Conservation (phyloP, 2,329 filamentous ascomycete species). For the Westerdykella ornata region DNA sequence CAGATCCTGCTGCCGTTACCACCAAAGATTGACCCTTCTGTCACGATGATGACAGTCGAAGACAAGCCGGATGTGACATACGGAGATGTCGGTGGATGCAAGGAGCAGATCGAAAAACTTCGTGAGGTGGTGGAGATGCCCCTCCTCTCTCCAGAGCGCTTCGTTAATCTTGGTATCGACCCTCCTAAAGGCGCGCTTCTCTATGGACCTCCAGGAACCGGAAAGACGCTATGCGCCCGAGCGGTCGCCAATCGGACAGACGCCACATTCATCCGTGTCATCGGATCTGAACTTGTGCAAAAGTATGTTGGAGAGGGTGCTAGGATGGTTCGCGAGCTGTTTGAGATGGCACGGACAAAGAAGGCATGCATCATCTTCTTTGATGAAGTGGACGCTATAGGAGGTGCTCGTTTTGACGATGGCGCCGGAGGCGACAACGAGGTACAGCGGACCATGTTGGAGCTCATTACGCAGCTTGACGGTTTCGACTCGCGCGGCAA, state of each 20-base stretch:
- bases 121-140: slow-evolving; percentile 99
- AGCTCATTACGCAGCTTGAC: slow-evolving; percentile 93
- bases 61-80: slow-evolving; percentile 99
- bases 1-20: slow-evolving; percentile 94
- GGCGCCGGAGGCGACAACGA: slow-evolving; percentile 96
- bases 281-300: slow-evolving; percentile 94
- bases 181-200: slow-evolving; percentile 95
- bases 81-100: slow-evolving; percentile 96
- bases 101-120: slow-evolving; percentile 99
- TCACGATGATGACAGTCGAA: slow-evolving; percentile 99
- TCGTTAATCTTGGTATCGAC: slow-evolving; percentile 98
- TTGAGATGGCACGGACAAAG: slow-evolving; percentile 99
- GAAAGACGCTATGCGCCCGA: slow-evolving; percentile 95
- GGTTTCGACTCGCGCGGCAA: slow-evolving; percentile 95
- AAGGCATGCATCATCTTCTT: slow-evolving; percentile 99
- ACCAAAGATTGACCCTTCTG: slow-evolving; percentile 96
- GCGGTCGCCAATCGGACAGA: slow-evolving; percentile 97
- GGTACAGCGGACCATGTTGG: slow-evolving; percentile 95
- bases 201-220: slow-evolving; percentile 95
- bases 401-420: slow-evolving; percentile 92
- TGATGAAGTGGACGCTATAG: slow-evolving; percentile 95
- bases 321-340: slow-evolving; percentile 95
- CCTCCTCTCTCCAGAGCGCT: slow-evolving; percentile 88
- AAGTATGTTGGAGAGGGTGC: slow-evolving; percentile 99
- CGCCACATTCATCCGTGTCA: slow-evolving; percentile 97